A percentile compares a stretch with the other conserved stretches of the same genome.
Conservation (phyloP, 352 stramenopile genomes). For the Phytophthora sojae region DNA sequence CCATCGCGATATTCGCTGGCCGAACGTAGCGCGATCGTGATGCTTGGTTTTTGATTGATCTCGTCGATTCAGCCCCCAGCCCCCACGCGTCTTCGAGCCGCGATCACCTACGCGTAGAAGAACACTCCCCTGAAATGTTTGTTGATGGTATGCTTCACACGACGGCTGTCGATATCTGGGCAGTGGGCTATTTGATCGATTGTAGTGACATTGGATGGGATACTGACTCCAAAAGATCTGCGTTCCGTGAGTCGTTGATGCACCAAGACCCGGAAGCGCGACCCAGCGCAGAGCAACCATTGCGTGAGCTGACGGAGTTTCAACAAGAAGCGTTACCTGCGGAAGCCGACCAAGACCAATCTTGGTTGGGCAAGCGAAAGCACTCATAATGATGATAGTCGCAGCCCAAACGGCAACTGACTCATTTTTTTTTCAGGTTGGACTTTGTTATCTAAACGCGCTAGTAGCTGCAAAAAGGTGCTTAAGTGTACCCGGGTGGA, state of each 20-base stretch:
- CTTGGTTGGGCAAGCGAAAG: too few relatives aligned
- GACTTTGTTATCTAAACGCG: too few relatives aligned
- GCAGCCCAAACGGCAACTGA: too few relatives aligned
- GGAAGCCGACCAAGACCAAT: too few relatives aligned
- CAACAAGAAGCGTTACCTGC: conserved; percentile 6
- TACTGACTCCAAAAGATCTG: neutral
- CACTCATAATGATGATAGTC: too few relatives aligned
- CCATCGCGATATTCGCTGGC: conserved; percentile 24
- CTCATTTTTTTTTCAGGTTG: too few relatives aligned
- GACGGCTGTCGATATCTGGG: conserved; percentile 15
- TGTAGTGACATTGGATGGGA: neutral
- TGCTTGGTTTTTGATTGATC: conserved; percentile 27
- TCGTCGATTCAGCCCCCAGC: conserved; percentile 13
- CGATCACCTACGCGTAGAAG: conserved; percentile 3
- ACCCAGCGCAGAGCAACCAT: neutral
- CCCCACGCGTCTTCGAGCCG: conserved; percentile 1
- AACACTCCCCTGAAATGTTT: conserved; percentile 3
- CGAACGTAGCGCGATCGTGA: conserved; percentile 20
- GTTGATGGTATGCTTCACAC: neutral
- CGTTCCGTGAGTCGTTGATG: neutral
- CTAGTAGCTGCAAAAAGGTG: too few relatives aligned
- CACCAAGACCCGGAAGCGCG: neutral
- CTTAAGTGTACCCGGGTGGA: too few relatives aligned
- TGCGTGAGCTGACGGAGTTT: conserved; percentile 10
- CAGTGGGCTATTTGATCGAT: neutral